Percentiles rank a stretch among this genome's conserved stretches.
Conservation (phyloP, 192 early-diverging fungal species). For the Gonapodya prolifera region DNA sequence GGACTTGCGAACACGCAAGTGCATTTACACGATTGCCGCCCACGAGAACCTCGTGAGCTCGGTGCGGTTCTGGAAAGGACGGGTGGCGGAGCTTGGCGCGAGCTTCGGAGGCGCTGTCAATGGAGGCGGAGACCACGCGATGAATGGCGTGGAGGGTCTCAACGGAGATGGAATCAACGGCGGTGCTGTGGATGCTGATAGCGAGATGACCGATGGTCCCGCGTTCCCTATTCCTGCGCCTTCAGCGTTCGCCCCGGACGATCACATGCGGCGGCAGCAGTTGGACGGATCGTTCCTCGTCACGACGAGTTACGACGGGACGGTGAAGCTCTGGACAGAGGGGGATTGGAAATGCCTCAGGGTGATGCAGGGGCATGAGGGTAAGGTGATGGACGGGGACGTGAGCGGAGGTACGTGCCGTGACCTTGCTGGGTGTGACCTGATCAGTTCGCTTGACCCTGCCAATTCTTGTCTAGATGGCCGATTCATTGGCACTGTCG, state of each 20-base stretch:
- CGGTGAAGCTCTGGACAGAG: conserved; percentile 82
- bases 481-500: conserved; percentile 68
- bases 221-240: not conserved
- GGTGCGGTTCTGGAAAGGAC: conserved; percentile 42
- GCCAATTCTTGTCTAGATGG: conserved; percentile 37
- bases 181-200: conserved; percentile 9
- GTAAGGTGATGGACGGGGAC: conserved; percentile 83
- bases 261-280: conserved; percentile 19
- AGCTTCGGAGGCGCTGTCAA: conserved; percentile 9
- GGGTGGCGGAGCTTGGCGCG: conserved; percentile 12
- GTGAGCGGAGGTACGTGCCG: conserved; percentile 38
- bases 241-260: not conserved
- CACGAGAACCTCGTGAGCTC: conserved; percentile 83
- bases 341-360: conserved; percentile 90
- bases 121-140: not conserved
- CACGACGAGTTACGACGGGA: conserved; percentile 73
- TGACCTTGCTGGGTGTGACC: not conserved
- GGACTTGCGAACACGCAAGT: conserved; percentile 71
- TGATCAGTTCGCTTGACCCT: not conserved
- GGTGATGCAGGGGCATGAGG: conserved; percentile 73
- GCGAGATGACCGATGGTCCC: conserved; percentile 20
- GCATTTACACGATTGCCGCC: conserved; percentile 74
- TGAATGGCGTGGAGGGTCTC: conserved; percentile 17
- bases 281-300: conserved; percentile 67
- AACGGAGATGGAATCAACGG: not conserved